Base-by-base conservation (phyloP, 768 basidiomycete species). In the Agaricus sinodeliciosus region DNA sequence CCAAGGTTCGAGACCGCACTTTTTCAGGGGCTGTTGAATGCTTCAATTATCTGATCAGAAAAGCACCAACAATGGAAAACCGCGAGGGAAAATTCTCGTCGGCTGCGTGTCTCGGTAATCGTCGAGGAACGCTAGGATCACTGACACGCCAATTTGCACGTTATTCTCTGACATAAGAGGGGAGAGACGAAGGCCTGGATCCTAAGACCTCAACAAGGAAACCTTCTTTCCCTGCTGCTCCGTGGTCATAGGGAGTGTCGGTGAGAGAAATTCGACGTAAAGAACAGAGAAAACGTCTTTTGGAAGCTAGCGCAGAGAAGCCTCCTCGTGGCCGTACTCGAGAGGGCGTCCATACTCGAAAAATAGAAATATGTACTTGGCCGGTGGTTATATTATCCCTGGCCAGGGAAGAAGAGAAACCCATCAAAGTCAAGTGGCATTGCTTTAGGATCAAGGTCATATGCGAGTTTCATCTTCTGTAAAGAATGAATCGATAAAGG, bases 191-290 rank as follows among this genome's bases (percentile, higher is more conserved):
- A 46, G 15, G 27, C 36, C 31, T 41, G 39, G 51, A 25, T 27
- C 44, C 44, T 18, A 46, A 46, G 36, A 28, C n/a, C 36, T 45
- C 43, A 43, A 45, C 31, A 22, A n/a, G 39, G 44, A 44, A 46
- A 40, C 16, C 36, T 53, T 53, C 51, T 53, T 39, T 31, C 31
- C 31, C 31, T 31, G 51, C 37, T 53, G 51, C 37, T 53, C 51
- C 51, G 51, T 40, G 51, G 51, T 53, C 44, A 46, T 28, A 53
- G 51, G 44, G 43, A 46, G 45, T 31, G 39, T 37, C 51, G 51
- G 51, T 53, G 51, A 53, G 51, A 53, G 51, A 46, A 53, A 40
- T 31, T 53, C 44, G 44, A 53, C 51, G 43, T 31, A 53, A 53
- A 53, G 31, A 31, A 31, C 31, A 31, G 11, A 31, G 36, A 43